Conservation (phyloP, 306 rosid species). For the Gynostemma pentaphyllum region DNA sequence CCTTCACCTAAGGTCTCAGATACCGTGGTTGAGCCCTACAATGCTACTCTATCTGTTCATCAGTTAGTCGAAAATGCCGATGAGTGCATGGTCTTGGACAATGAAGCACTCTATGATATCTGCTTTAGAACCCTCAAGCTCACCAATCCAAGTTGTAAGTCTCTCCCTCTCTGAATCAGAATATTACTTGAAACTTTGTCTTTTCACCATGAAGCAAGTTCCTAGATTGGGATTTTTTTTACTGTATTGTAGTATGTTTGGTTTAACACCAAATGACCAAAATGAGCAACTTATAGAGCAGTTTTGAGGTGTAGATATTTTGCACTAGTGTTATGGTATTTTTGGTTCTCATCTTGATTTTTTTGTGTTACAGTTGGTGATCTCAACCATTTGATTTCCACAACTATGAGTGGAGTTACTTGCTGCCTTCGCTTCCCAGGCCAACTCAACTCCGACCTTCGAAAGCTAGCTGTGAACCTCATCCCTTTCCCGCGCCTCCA, state of each 20-base stretch:
- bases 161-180: background rate
- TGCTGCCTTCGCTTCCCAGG: constrained; percentile 91
- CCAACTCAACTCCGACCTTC: constrained; percentile 80
- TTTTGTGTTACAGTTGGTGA: constrained; percentile 55
- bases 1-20: constrained; percentile 83
- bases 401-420: constrained; percentile 93
- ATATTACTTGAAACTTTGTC: background rate
- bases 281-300: background rate
- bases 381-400: constrained; percentile 82
- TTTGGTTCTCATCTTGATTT: background rate
- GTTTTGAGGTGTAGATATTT: background rate
- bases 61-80: constrained; percentile 85
- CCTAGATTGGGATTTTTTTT: no score
- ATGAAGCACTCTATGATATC: constrained; percentile 84
- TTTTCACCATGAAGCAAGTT: background rate
- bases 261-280: background rate
- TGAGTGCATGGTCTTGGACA: constrained; percentile 85
- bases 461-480: constrained; percentile 69
- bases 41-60: constrained; percentile 82
- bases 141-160: constrained; percentile 85
- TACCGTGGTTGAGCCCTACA: constrained; percentile 89
- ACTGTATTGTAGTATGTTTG: background rate
- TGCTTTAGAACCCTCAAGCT: constrained; percentile 90
- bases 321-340: background rate
- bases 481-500: constrained; percentile 79